A percentile compares a stretch with the other conserved stretches of the same genome.
Conservation (phyloP, 371 early-diverging fungal genomes). For the Mycotypha africana region DNA sequence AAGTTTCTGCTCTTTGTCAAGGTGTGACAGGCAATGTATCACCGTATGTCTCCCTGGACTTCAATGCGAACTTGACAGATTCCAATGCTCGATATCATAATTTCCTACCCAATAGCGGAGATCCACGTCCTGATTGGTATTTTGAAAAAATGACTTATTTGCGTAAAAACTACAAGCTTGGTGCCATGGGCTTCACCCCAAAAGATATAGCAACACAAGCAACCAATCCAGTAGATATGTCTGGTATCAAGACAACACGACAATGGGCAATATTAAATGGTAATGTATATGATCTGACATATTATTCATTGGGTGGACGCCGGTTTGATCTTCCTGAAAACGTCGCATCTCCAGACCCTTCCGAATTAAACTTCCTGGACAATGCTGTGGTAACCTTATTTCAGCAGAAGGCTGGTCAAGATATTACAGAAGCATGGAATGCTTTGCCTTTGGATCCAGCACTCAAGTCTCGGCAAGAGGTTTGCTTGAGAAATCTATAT, state of each 20-base stretch:
- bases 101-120: slow-evolving; percentile 30
- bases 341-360: slow-evolving; percentile 10
- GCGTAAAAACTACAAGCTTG: slow-evolving; percentile 46
- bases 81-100: slow-evolving; percentile 34
- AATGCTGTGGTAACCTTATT: slow-evolving; percentile 52
- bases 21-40: slow-evolving; percentile 33
- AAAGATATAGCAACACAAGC: slow-evolving; percentile 28
- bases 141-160: slow-evolving; percentile 42
- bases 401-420: slow-evolving; percentile 50
- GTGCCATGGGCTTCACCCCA: slow-evolving; percentile 33
- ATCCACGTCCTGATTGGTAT: slow-evolving; percentile 50
- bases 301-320: slow-evolving; percentile 41
- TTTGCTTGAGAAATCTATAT: slow-evolving; percentile 73
- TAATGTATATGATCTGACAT: slow-evolving; percentile 54
- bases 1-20: slow-evolving; percentile 54
- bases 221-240: slow-evolving; percentile 22
- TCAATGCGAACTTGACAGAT: slow-evolving; percentile 33
- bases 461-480: slow-evolving; percentile 25
- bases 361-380: slow-evolving; percentile 36
- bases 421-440: slow-evolving; percentile 57
- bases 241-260: slow-evolving; percentile 13
- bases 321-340: slow-evolving; percentile 15
- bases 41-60: slow-evolving; percentile 30
- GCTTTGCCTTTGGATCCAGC: slow-evolving; percentile 22
- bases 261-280: slow-evolving; percentile 51